Evolutionary conservation across 257 asterid species (phyloP).

Genomic region (Osmanthus fragrans): DNA sequence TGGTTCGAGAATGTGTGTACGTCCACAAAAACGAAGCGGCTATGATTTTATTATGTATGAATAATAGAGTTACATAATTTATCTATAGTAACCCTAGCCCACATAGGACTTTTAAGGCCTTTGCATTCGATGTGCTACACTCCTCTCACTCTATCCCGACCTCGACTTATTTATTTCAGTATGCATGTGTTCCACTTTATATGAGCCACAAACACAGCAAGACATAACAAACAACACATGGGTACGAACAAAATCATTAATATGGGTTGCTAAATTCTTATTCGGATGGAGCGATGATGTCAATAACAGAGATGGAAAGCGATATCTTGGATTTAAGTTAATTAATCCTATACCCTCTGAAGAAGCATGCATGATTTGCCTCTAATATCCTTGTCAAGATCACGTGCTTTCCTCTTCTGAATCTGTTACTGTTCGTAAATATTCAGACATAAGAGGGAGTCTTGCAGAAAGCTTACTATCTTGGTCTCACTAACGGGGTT

Average conservation of each 20-base stretch:
- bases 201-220: too few species aligned
- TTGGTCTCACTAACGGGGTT: constrained; percentile 42
- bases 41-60: too few species aligned
- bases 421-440: constrained; percentile 16
- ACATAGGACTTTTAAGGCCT: too few species aligned
- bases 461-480: constrained; percentile 22
- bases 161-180: too few species aligned
- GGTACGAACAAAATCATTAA: too few species aligned
- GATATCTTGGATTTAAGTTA: constrained; percentile 29
- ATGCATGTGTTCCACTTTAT: too few species aligned
- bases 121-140: too few species aligned
- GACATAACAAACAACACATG: neutral
- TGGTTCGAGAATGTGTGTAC: too few species aligned
- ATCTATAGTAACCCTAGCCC: too few species aligned
- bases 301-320: constrained; percentile 29
- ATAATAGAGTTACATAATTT: too few species aligned
- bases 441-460: constrained; percentile 24
- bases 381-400: constrained; percentile 39
- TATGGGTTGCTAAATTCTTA: neutral
- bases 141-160: too few species aligned
- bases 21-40: too few species aligned
- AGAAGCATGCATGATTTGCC: constrained; percentile 24
- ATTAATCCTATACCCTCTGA: constrained; percentile 8
- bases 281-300: neutral
- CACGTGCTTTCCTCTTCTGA: constrained; percentile 32